phyloP scores from a whole-genome alignment of 1,284 basidiomycete genomes.

The Cutaneotrichosporon cavernicola region DNA sequence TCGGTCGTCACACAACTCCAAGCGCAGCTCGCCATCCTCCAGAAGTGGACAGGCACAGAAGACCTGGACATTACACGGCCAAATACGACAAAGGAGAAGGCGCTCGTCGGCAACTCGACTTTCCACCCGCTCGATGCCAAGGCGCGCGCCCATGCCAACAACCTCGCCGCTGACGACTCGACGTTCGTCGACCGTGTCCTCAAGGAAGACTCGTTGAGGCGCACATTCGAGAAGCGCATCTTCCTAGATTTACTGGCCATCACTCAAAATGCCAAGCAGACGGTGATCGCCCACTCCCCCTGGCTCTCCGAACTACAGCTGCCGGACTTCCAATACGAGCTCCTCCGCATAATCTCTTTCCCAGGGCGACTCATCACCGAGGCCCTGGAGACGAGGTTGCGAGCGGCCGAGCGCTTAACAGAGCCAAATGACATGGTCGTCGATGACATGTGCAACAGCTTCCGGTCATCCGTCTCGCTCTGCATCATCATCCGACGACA shows the following conservation, averaged over 20 bases:
- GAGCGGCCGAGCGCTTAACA: constrained; percentile 84
- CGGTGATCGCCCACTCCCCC: constrained; percentile 69
- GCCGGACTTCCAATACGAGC: constrained; percentile 86
- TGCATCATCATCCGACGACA: constrained; percentile 93
- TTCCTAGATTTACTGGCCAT: constrained; percentile 82
- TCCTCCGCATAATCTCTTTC: constrained; percentile 92
- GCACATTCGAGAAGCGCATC: constrained; percentile 91
- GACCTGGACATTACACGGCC: constrained; percentile 82
- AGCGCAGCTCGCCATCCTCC: constrained; percentile 72
- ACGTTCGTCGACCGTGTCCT: constrained; percentile 92
- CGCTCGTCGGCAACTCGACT: constrained; percentile 42
- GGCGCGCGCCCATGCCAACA: constrained; percentile 33
- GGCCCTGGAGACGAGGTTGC: constrained; percentile 80
- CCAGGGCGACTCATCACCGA: constrained; percentile 93
- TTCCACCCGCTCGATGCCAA: constrained; percentile 48
- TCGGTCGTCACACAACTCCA: constrained; percentile 75
- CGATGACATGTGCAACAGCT: constrained; percentile 92
- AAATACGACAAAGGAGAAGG: constrained; percentile 62
- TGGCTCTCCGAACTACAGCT: constrained; percentile 67
- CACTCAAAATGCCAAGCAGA: constrained; percentile 80
- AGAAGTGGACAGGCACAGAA: constrained; percentile 87
- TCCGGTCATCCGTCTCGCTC: constrained; percentile 86
- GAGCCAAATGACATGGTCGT: constrained; percentile 85
- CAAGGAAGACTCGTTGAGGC: constrained; percentile 92
- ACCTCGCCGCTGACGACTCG: constrained; percentile 59